Evolutionary conservation across 148 eudicot species (phyloP), one percentile per base, ranked within the genome.

Genomic region (Agrostemma githago): DNA sequence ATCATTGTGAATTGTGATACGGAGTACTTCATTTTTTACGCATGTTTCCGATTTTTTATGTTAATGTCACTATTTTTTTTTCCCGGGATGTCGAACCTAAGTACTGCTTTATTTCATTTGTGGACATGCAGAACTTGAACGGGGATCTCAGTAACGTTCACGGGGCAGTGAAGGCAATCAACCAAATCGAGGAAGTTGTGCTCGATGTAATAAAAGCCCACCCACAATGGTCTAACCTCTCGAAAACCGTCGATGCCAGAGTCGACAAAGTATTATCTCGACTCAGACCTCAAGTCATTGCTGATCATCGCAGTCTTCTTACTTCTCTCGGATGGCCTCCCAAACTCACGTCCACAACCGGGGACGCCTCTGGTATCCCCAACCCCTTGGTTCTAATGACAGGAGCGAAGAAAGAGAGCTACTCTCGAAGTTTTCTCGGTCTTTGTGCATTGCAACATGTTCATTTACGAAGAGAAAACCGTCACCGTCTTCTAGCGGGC

Each of bases 361-460:
- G 79, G 74, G 80, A 81, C 54, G 20, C 42, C 17, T 7, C 74
- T 42, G 68, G 72, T 69, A 78, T 86, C 79, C 83, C 88, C 5
- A 86, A 86, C 77, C 86, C 88, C 12, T 67, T 83, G 69, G 73
- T 86, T 72, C 75, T 86, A 38, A 86, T 86, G 84, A 79, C 76
- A 83, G 75, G 77, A 74, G 78, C 69, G 79, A 83, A 81, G 72
- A 77, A 76, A 54, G 79, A 81, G 72, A 79, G 78, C 19, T 86
- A 86, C 72, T 79, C 86, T 8, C 79, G 77, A 78, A 86, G 86
- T 74, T 86, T 86, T 65, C 72, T 83, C 20, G 79, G 83, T 62
- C 86, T 86, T 69, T 86, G 86, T 72, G 88, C 88, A 48, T 77
- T 86, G 82, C 84, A 86, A 77, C 81, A 86, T 53, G 81, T 79